Evolutionary conservation across 2,329 filamentous ascomycete genomes (phyloP).

Genomic region (Alternaria gansuensis): DNA sequence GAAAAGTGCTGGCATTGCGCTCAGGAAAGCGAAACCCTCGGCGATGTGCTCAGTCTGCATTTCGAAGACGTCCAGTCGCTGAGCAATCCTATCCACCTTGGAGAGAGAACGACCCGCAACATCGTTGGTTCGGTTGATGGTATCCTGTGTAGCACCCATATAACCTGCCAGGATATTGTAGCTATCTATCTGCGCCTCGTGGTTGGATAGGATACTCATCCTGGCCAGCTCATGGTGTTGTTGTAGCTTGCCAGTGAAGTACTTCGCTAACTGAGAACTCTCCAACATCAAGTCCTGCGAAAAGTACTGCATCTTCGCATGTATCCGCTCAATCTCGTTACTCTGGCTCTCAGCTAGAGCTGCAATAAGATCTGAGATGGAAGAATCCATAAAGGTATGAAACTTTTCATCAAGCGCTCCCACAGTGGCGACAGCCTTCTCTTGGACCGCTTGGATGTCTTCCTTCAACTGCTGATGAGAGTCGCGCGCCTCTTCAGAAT

Average conservation of each 20-base stretch:
- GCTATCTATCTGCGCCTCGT: constrained; percentile 33
- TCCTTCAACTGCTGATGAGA: constrained; percentile 32
- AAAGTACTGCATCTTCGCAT: constrained; percentile 32
- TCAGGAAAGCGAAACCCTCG: constrained; percentile 36
- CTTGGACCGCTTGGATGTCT: constrained; percentile 30
- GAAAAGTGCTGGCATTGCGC: constrained; percentile 26
- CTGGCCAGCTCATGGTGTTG: constrained; percentile 28
- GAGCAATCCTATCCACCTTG: constrained; percentile 30
- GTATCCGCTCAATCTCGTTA: constrained; percentile 26
- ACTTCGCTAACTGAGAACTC: constrained; percentile 27
- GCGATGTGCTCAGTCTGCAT: constrained; percentile 35
- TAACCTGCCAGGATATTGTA: constrained; percentile 25
- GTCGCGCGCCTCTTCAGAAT: constrained; percentile 31
- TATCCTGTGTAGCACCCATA: constrained; percentile 23
- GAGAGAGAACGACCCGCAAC: constrained; percentile 24
- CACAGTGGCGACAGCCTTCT: constrained; percentile 33
- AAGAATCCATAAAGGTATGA: constrained; percentile 30
- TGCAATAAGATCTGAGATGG: constrained; percentile 31
- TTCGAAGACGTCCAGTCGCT: constrained; percentile 30
- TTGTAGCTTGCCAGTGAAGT: constrained; percentile 28
- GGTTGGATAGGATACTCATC: constrained; percentile 24
- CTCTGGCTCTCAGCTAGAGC: constrained; percentile 31
- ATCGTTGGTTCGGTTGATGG: constrained; percentile 25
- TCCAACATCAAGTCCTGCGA: constrained; percentile 32
- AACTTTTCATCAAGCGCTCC: constrained; percentile 32